Conservation (phyloP, 169 alveolate genomes). For the Eimeria tenella region DNA sequence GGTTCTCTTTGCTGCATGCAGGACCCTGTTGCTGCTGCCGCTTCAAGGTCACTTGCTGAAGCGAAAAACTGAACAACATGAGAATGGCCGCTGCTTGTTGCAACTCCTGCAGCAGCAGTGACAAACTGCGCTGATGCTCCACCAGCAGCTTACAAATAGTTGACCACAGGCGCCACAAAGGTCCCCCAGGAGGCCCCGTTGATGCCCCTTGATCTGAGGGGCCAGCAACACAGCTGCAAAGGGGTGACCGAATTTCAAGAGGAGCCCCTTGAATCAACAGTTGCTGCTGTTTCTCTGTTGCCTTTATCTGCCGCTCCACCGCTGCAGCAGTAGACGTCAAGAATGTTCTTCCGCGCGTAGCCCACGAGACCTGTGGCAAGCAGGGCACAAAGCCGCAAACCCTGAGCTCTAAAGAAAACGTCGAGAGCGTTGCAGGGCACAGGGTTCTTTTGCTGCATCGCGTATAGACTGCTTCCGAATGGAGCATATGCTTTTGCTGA, state of each 20-base stretch:
- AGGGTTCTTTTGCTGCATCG: background rate
- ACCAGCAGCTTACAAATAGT: conserved; percentile 14
- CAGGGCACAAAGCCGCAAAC: background rate
- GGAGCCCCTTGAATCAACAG: conserved; percentile 27
- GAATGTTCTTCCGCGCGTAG: background rate
- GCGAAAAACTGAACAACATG: background rate
- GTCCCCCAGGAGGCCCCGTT: background rate
- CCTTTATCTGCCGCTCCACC: conserved; percentile 6
- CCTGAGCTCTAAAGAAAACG: background rate
- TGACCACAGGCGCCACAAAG: conserved; percentile 5
- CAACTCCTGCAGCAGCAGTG: conserved; percentile 39
- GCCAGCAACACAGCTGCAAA: background rate
- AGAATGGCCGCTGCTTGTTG: conserved; percentile 12
- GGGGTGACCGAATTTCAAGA: background rate
- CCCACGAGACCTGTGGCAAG: conserved; percentile 20
- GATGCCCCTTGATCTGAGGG: background rate
- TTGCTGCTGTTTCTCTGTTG: conserved; percentile 24
- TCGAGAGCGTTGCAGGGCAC: background rate
- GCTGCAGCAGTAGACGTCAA: conserved; percentile 22
- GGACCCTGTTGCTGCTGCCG: background rate
- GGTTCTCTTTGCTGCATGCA: background rate
- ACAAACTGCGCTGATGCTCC: background rate
- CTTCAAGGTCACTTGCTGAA: background rate
- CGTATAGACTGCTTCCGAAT: background rate
- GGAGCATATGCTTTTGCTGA: background rate